Conservation (phyloP, 805 yeast species). For the Candida schatavii region DNA sequence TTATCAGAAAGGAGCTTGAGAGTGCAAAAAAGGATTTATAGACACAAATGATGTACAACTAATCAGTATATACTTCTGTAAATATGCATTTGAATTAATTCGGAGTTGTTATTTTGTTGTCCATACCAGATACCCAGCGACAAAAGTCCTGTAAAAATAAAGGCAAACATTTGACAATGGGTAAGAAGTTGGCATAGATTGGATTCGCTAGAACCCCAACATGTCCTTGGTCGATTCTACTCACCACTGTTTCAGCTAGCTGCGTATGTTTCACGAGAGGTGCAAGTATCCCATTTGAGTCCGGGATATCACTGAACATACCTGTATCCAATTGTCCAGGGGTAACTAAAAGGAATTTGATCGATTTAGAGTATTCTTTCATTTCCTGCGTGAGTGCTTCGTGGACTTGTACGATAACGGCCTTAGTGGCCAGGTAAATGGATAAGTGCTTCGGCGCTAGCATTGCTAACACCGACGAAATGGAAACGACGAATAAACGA, state of each 20-base stretch:
- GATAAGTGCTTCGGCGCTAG: slow-evolving; percentile 49
- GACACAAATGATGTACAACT: background rate
- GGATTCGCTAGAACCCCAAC: slow-evolving; percentile 46
- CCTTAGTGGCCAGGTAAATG: slow-evolving; percentile 49
- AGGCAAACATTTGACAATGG: slow-evolving; percentile 43
- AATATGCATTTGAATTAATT: background rate
- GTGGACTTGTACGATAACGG: slow-evolving; percentile 42
- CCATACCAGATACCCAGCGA: slow-evolving; percentile 37
- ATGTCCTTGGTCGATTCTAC: slow-evolving; percentile 33
- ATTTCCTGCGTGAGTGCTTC: slow-evolving; percentile 46
- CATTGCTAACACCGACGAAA: slow-evolving; percentile 48
- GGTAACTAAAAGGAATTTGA: slow-evolving; percentile 37
- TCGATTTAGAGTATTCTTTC: slow-evolving; percentile 11
- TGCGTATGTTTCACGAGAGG: slow-evolving; percentile 41
- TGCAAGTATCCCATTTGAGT: slow-evolving; percentile 42
- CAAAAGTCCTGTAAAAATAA: slow-evolving; percentile 31
- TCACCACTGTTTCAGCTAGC: slow-evolving; percentile 35
- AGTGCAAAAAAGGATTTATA: slow-evolving; percentile 12
- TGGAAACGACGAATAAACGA: slow-evolving; percentile 35
- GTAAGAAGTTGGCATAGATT: slow-evolving; percentile 45
- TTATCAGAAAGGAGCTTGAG: slow-evolving; percentile 19
- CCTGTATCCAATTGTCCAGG: slow-evolving; percentile 52
- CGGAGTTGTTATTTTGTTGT: slow-evolving; percentile 24
- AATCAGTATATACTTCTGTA: background rate
- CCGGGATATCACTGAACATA: slow-evolving; percentile 48